Evolutionary conservation across 2,329 filamentous ascomycete genomes (phyloP).

Genomic region (Fusarium humuli): DNA sequence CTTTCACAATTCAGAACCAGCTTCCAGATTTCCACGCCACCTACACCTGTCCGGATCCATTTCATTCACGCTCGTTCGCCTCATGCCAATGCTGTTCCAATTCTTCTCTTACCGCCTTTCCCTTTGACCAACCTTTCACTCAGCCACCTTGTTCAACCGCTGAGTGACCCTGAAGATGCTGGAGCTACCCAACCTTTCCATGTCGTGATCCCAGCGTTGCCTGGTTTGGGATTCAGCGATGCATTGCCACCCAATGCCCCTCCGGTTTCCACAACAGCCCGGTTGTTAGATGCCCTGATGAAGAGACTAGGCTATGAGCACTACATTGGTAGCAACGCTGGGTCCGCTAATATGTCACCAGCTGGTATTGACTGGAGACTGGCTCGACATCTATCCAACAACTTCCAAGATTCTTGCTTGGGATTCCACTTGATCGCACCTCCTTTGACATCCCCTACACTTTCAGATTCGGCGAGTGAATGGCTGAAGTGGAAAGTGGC

Average conservation of each 20-base stretch:
- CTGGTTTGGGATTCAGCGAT: conserved; percentile 76
- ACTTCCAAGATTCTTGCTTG: conserved; percentile 63
- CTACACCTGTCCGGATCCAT: conserved; percentile 66
- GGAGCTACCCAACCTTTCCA: conserved; percentile 67
- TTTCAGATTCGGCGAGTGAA: conserved; percentile 56
- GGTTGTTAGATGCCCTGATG: conserved; percentile 71
- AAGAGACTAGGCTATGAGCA: conserved; percentile 66
- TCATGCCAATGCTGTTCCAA: conserved; percentile 66
- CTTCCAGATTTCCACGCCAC: conserved; percentile 57
- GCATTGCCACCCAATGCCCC: conserved; percentile 63
- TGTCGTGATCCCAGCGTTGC: conserved; percentile 73
- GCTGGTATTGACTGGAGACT: conserved; percentile 65
- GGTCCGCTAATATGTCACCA: conserved; percentile 59
- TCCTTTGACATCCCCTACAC: conserved; percentile 61
- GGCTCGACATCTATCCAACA: conserved; percentile 60
- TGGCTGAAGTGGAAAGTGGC: conserved; percentile 70
- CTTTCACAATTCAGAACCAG: conserved; percentile 74
- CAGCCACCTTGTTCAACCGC: conserved; percentile 63
- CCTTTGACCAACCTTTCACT: conserved; percentile 73
- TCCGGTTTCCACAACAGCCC: conserved; percentile 65
- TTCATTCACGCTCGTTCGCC: conserved; percentile 72
- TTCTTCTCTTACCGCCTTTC: conserved; percentile 74
- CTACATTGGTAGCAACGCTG: conserved; percentile 69
- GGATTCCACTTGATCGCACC: conserved; percentile 72
- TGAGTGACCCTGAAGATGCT: conserved; percentile 65